phyloP scores from a whole-genome alignment of 208 protist genomes.

The Balamuthia mandrillaris region DNA sequence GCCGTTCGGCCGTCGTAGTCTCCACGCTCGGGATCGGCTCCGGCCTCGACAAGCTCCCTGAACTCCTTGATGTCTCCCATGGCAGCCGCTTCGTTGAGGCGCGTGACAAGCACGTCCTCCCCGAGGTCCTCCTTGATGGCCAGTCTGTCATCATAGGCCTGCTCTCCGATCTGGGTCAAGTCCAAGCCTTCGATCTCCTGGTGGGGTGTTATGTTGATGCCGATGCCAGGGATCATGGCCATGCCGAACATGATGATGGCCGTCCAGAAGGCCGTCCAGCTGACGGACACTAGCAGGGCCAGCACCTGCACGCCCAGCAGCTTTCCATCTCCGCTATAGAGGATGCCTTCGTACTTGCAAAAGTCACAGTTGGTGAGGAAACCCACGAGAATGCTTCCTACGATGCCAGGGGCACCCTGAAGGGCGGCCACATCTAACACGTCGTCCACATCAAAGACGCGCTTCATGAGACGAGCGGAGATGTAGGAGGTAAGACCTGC shows the following conservation, averaged over 20 bases:
- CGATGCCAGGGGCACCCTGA: slow-evolving; percentile 66
- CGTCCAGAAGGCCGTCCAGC: not conserved
- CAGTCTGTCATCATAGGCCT: too few species aligned
- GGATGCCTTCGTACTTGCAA: too few species aligned
- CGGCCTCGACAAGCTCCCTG: not conserved
- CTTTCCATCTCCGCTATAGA: slow-evolving; percentile 58
- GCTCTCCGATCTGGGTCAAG: slow-evolving; percentile 4
- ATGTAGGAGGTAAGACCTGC: slow-evolving; percentile 48
- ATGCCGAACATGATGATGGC: not conserved
- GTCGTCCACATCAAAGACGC: slow-evolving; percentile 62
- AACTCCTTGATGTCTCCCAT: not conserved
- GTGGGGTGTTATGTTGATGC: not conserved
- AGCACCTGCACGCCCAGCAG: slow-evolving; percentile 48
- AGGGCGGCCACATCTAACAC: slow-evolving; percentile 66
- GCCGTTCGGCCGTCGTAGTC: slow-evolving; percentile 61
- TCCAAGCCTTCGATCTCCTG: slow-evolving; percentile 25
- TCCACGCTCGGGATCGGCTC: not conserved
- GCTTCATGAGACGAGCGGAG: slow-evolving; percentile 55
- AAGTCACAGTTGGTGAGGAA: slow-evolving; percentile 35
- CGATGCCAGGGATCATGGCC: not conserved
- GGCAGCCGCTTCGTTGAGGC: not conserved
- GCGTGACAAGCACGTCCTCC: not conserved
- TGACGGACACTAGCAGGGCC: not conserved
- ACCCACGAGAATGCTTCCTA: slow-evolving; percentile 62
- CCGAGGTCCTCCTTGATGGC: not conserved